Base-by-base conservation (phyloP, 2,329 filamentous ascomycete genomes). In the Emydomyces testavorans region DNA sequence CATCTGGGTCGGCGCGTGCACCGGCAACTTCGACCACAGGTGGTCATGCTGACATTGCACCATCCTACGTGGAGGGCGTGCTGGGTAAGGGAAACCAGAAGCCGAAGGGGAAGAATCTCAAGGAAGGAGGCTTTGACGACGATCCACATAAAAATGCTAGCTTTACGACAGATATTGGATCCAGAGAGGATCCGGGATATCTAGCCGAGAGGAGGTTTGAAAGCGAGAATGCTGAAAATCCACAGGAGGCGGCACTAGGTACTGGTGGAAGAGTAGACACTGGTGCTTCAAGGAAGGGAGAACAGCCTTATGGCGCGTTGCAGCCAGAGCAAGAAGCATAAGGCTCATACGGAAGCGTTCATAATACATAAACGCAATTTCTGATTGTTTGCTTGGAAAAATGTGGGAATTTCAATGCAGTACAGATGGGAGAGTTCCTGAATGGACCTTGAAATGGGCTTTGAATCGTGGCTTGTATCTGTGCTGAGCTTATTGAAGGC, bases 151-250 rank as follows among this genome's bases (percentile, higher is more conserved):
- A 36, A 36, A 56, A 62, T 18, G 71, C 69, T 28, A 75, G 71
- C 56, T 78, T 71, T 59, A 70, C 58, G 20, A 61, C 64, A 11
- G 71, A 76, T 20, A 73, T 80, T 51, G 77, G 77, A 2, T 66
- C 67, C 2, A 61, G 71, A 52, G 67, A 77, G 34, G 78, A 81
- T 55, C 77, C 78, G 2, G 71, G 70, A 2, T 64, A 76, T 24
- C 56, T 63, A 15, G 76, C 75, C 5, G 60, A 66, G 55, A 58
- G 56, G 24, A 55, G 57, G 29, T 66, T 67, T 54, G 57, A 65
- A 55, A 60, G 55, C 10, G 52, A 40, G 13, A 60, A 55, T 32
- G 56, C 59, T 1, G 58, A 62, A 50, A 61, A 56, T 13, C 51
- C 54, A 7, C 56, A 59, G 42, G 58, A 57, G 23, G 59, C 52